phyloP scores from a whole-genome alignment of 176 grass and related monocot species.

The sorghum (Sorghum bicolor) region DNA sequence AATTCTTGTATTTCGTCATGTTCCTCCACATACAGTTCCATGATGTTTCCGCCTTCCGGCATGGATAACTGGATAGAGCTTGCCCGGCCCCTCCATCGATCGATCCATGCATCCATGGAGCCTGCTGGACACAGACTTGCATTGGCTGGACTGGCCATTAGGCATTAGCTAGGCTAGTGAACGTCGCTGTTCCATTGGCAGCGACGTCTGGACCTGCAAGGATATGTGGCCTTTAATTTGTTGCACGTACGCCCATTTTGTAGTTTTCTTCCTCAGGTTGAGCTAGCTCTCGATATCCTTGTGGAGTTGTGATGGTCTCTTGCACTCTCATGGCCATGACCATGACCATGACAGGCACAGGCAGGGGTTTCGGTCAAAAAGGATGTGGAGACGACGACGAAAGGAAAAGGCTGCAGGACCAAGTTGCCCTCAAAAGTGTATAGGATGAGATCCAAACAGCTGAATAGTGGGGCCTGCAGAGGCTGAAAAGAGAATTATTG shows the following conservation, averaged over 20 bases:
- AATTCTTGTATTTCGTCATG: too few species aligned
- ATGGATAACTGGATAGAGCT: not conserved
- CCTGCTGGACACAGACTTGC: not conserved
- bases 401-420: not conserved
- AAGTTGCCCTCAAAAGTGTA: not conserved
- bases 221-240: not conserved
- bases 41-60: too few species aligned
- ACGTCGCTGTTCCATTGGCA: not conserved
- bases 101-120: not conserved
- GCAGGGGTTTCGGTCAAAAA: constrained; percentile 21
- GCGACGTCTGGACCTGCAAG: not conserved
- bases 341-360: constrained; percentile 11
- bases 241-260: constrained; percentile 8
- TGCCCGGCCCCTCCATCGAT: not conserved
- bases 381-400: not conserved
- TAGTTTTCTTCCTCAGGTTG: not conserved
- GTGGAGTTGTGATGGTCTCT: not conserved
- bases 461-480: not conserved
- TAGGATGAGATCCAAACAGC: not conserved
- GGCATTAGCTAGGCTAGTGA: not conserved
- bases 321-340: not conserved
- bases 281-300: not conserved
- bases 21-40: too few species aligned
- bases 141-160: not conserved
- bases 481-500: not conserved